Evolutionary conservation across 108 stramenopile species (phyloP).

Genomic region (Nitzschia sp.): DNA sequence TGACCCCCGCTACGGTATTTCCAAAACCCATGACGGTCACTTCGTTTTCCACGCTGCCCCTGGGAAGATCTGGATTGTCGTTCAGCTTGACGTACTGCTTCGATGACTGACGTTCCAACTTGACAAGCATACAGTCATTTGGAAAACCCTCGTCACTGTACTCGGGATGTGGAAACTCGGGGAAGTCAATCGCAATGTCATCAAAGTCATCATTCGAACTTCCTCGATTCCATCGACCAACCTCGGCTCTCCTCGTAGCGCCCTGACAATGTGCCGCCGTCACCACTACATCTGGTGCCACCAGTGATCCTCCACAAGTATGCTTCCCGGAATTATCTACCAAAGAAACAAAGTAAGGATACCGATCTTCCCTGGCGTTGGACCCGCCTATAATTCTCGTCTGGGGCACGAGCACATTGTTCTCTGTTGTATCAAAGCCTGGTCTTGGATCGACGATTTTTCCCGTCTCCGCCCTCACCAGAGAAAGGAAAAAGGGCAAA

Average conservation of each 20-base stretch:
- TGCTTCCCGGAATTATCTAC: slow-evolving; percentile 33
- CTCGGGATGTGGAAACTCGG: slow-evolving; percentile 48
- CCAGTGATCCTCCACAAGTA: slow-evolving; percentile 62
- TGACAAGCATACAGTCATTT: slow-evolving; percentile 58
- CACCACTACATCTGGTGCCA: slow-evolving; percentile 68
- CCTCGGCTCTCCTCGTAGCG: slow-evolving; percentile 17
- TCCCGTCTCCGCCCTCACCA: neutral
- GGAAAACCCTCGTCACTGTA: slow-evolving; percentile 32
- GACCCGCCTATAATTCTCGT: slow-evolving; percentile 55
- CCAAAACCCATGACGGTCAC: slow-evolving; percentile 64
- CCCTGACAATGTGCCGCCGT: slow-evolving; percentile 67
- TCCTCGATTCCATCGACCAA: slow-evolving; percentile 42
- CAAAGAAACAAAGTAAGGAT: slow-evolving; percentile 55
- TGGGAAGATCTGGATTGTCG: slow-evolving; percentile 36
- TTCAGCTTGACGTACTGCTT: slow-evolving; percentile 41
- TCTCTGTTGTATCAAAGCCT: neutral
- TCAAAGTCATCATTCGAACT: slow-evolving; percentile 21
- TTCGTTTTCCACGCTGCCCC: slow-evolving; percentile 7
- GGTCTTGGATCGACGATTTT: slow-evolving; percentile 1
- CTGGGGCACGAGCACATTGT: neutral
- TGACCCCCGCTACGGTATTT: slow-evolving; percentile 20
- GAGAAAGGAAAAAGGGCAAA: neutral
- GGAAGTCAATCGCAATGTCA: slow-evolving; percentile 30
- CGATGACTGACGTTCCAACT: slow-evolving; percentile 24
- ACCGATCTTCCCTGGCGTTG: slow-evolving; percentile 32